phyloP scores from a whole-genome alignment of 2,329 filamentous ascomycete genomes.

The Didymella segeticola region DNA sequence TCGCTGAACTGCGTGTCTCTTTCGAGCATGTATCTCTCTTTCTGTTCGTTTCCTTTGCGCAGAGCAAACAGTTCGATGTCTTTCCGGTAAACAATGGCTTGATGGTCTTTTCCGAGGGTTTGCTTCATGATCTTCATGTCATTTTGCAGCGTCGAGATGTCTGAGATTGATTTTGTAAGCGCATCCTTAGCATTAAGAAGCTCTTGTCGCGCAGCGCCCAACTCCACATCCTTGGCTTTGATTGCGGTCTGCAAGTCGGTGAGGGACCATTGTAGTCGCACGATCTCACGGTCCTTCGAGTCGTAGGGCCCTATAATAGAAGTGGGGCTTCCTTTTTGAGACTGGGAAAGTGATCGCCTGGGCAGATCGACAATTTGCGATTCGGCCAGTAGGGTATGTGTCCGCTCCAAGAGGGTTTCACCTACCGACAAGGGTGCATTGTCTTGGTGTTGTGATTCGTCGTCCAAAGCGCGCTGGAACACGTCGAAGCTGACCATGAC shows the following conservation, averaged over 20 bases:
- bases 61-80: conserved; percentile 48
- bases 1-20: conserved; percentile 38
- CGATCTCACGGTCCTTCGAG: conserved; percentile 37
- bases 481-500: conserved; percentile 45
- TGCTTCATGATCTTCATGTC: conserved; percentile 43
- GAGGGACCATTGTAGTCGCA: conserved; percentile 36
- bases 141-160: conserved; percentile 38
- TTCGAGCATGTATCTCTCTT: conserved; percentile 42
- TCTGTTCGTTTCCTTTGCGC: conserved; percentile 45
- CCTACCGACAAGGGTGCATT: conserved; percentile 25
- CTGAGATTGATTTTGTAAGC: conserved; percentile 38
- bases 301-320: conserved; percentile 21
- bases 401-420: conserved; percentile 37
- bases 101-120: conserved; percentile 40
- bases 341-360: conserved; percentile 14
- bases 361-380: conserved; percentile 19
- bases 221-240: conserved; percentile 36
- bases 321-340: conserved; percentile 12
- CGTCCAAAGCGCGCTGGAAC: conserved; percentile 29
- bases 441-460: conserved; percentile 25
- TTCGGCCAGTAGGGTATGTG: conserved; percentile 25
- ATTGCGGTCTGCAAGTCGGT: conserved; percentile 36
- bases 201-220: conserved; percentile 32
- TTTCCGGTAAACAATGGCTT: conserved; percentile 44
- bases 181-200: conserved; percentile 39